Base-by-base conservation (phyloP, 352 stramenopile genomes). In the Phytophthora rubi region DNA sequence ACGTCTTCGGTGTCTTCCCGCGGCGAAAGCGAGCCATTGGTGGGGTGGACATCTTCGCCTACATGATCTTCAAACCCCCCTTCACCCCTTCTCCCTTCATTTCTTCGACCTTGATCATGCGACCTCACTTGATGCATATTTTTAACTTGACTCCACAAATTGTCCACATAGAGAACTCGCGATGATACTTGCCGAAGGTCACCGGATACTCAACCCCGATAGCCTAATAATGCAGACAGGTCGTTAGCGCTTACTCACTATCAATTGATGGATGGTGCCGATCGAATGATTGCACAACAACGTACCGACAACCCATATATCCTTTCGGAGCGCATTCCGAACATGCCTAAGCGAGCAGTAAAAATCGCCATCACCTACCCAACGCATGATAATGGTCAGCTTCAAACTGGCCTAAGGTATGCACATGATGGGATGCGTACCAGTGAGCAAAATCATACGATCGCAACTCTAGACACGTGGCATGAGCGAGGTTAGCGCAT, bases 261-360 rank as follows among this genome's bases (percentile, higher is more conserved):
- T 18, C 42, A 21, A 18, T 21, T 30, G 21, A 53, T 32, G 16
- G 13, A 53, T 15, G 13, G 6, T 52, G 30, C 6, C 45, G 26
- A 6, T 26, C 10, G 45, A 52, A 47, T 47, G n/a, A 12, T 12
- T 52, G 18, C 7, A 54, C 15, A 8, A 18, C 8, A 51, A 71
- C 79, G 54, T 80, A 96, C 88, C 88, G 15, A 96, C 71, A 13
- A 96, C 88, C 88, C 88, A 96, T 1, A 96, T 1, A 65, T 96
- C 88, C 61, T 96, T 96, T 59, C 84, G 86, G 1, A 91, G 65
- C 7, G 94, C 82, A 39, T 96, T 96, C 57, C 88, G 85, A 30
- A 92, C 86, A 28, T 87, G 77, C 62, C 89, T 92, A 9, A 96
- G 73, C 5, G 88, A 93, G 59, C 92, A 89, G 68, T 96, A 96